Evolutionary conservation across 192 early-diverging fungal genomes (phyloP), one percentile per base, ranked within the genome.

Genomic region (Backusella macrospora): DNA sequence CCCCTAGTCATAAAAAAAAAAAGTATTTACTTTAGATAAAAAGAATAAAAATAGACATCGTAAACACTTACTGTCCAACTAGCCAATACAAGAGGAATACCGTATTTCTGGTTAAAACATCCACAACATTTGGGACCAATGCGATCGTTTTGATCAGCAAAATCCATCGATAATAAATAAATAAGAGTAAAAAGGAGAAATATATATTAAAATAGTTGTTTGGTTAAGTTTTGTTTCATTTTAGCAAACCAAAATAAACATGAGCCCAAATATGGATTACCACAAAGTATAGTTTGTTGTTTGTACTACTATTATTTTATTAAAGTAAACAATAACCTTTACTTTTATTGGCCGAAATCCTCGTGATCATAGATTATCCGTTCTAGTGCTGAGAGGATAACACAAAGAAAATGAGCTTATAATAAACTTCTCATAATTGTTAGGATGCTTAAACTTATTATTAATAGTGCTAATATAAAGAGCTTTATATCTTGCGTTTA

Each of bases 11-110:
- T 6, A 47, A 14, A 15, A 6, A 34, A 47, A 18, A 23, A 13
- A 34, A 34, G 29, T 34, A 34, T 34, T 34, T 34, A 2, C 29
- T 2, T 34, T 34, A 34, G 29, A 34, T 0, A 8, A 43, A 4
- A 67, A 12, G 40, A 23, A 44, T 23, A 42, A 21, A 16, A 64
- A n/a, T 18, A 0, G 18, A 29, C 13, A 10, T 1, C 7, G 10
- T 6, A 16, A n/a, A 29, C 34, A 68, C 26, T 26, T 68, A 68
- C 67, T 29, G 26, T 68, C 67, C 67, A 68, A 14, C n/a, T 68
- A 14, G 67, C 29, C 13, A 68, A 8, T 26, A 68, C 23, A n/a
- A 68, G 67, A 14, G 45, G 42, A 18, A 68, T 7, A 8, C 44
- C 67, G 10, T 23, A 26, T 0, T 12, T 18, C 4, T 9, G 21